Evolutionary conservation across 2,329 filamentous ascomycete genomes (phyloP), one percentile per base, ranked within the genome.

Genomic region (Aspergillus udagawae): DNA sequence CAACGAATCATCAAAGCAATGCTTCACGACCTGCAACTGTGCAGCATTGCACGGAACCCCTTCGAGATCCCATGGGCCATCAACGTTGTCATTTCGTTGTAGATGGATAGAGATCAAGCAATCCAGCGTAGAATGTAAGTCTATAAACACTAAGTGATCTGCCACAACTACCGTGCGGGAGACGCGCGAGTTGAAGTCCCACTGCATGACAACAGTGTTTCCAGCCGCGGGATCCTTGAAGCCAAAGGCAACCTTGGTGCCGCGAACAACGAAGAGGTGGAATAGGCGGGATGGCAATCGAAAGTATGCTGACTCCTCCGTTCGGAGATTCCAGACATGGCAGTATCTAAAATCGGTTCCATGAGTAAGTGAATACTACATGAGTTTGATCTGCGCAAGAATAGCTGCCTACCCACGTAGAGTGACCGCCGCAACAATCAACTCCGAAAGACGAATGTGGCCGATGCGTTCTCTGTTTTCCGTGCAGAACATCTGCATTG

Each of bases 251-350:
- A 73, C 56, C 10, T 63, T 64, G 23, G 55, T 53, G 29, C 63
- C 65, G 28, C 60, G 59, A 9, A 65, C 54, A 20, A 65, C 35
- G 51, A 70, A 65, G 38, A 58, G 35, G 1, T n/a, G 7, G 50
- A 60, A 60, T 14, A 51, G 25, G 8, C 55, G 10, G 2, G 65
- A 68, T 9, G 70, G 63, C n/a, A 74, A 27, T 27, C 70, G 71
- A 44, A 74, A 67, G 9, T 49, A 60, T 23, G 55, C 56, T 27
- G 61, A 35, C 20, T 65, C 57, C 17, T 63, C 57, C 2, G 64
- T 66, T 12, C 58, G 25, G 17, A 68, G 49, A 45, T 68, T 58
- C 69, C 70, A 74, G n/a, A 67, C 63, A 58, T 71, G 62, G 45
- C 70, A 73, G 29, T 66, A 64, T 28, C 70, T 72, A 35, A 21